Evolutionary conservation across 257 asterid genomes (phyloP).

Genomic region (Fraxinus quadrangulata): DNA sequence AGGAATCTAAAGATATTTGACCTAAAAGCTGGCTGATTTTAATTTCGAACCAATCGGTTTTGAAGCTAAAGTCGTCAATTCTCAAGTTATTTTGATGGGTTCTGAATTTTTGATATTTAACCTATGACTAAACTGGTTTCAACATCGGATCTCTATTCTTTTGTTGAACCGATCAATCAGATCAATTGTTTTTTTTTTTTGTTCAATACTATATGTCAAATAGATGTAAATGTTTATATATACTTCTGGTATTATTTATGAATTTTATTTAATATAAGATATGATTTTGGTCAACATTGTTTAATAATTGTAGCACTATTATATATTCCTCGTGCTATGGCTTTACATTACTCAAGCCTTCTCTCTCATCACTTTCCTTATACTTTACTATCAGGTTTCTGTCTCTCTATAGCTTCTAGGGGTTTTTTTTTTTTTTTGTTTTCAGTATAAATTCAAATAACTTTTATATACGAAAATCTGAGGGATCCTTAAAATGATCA

Average conservation of each 20-base stretch:
- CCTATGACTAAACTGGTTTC: no score
- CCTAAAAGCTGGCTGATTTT: no score
- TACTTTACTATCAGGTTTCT: not conserved
- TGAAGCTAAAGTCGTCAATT: no score
- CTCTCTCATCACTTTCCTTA: constrained; percentile 16
- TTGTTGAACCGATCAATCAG: not conserved
- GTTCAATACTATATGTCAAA: no score
- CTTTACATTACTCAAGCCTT: constrained; percentile 35
- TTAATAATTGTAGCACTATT: constrained; percentile 9
- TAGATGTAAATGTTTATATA: no score
- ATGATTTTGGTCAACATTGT: not conserved
- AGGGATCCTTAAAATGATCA: not conserved
- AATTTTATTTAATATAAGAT: not conserved
- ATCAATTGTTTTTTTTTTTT: not conserved
- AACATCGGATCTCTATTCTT: not conserved
- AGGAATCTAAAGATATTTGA: no score
- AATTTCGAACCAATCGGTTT: not conserved
- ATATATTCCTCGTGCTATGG: constrained; percentile 28
- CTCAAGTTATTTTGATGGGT: no score
- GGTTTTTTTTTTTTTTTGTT: not conserved
- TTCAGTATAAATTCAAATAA: not conserved
- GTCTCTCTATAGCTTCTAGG: not conserved
- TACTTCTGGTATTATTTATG: not conserved
- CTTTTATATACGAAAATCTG: not conserved
- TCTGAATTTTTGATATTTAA: no score